Evolutionary conservation across 2,329 filamentous ascomycete genomes (phyloP).

Genomic region (Fusarium brevicatenulatum): DNA sequence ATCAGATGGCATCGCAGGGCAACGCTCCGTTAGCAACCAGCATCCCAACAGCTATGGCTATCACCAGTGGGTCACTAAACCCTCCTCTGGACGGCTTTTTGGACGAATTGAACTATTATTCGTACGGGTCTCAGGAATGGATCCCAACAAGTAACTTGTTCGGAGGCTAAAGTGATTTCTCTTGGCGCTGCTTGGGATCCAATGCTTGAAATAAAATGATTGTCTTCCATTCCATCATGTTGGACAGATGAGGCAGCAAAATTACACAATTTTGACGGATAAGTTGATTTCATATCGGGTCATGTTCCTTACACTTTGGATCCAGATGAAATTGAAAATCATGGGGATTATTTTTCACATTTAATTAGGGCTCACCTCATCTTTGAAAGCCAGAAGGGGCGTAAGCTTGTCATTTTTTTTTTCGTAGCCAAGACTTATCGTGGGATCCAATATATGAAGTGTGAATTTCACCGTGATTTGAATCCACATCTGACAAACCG

Average conservation of each 20-base stretch:
- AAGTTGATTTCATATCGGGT: no score
- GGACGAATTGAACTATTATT: slow-evolving; percentile 56
- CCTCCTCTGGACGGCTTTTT: slow-evolving; percentile 59
- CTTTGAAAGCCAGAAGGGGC: no score
- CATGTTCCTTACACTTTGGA: background rate
- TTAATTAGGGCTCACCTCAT: background rate
- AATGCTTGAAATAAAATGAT: background rate
- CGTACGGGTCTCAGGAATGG: slow-evolving; percentile 51
- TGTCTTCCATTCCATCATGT: background rate
- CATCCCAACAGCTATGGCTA: slow-evolving; percentile 4
- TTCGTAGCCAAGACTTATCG: background rate
- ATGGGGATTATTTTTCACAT: background rate
- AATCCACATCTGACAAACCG: background rate
- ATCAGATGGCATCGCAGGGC: slow-evolving; percentile 22
- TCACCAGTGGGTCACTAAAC: slow-evolving; percentile 19
- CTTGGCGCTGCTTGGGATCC: no score
- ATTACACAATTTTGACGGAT: background rate
- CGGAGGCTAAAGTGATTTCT: slow-evolving; percentile 28
- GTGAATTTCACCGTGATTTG: background rate
- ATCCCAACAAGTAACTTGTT: slow-evolving; percentile 35
- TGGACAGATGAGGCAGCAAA: background rate
- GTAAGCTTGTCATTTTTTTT: background rate
- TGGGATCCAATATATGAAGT: background rate
- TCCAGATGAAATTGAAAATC: background rate
- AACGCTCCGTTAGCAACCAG: slow-evolving; percentile 6